Conservation (phyloP, 148 eudicot genomes). For the Persicaria maculosa region DNA sequence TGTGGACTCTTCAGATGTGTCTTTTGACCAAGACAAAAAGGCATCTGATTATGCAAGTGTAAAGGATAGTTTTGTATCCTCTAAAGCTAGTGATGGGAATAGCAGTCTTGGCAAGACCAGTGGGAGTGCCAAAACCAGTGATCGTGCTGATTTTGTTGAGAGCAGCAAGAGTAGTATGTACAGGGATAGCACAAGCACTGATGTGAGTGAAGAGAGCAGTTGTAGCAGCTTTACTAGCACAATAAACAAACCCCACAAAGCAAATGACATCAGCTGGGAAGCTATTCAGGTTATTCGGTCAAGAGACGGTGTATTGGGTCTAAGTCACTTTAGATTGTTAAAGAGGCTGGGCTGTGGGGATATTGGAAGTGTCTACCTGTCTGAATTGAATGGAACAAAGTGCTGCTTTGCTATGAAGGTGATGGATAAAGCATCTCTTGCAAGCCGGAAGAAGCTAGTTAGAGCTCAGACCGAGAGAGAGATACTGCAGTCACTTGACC, state of each 20-base stretch:
- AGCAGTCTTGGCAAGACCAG: conserved; percentile 57
- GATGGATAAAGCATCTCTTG: conserved; percentile 78
- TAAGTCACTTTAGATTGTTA: conserved; percentile 70
- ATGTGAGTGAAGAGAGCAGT: conserved; percentile 72
- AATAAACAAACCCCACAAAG: conserved; percentile 75
- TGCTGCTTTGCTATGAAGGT: conserved; percentile 92
- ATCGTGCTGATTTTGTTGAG: conserved; percentile 51
- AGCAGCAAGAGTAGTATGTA: conserved; percentile 72
- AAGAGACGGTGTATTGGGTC: conserved; percentile 61
- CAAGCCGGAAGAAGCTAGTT: conserved; percentile 73
- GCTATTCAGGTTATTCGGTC: conserved; percentile 73
- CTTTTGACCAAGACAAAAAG: conserved; percentile 40
- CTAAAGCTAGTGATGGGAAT: conserved; percentile 54
- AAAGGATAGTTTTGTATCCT: conserved; percentile 18
- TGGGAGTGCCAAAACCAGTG: conserved; percentile 67
- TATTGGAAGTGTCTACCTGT: conserved; percentile 86
- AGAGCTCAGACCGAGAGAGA: conserved; percentile 91
- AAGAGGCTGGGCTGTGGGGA: conserved; percentile 91
- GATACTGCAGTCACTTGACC: conserved; percentile 76
- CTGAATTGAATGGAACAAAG: conserved; percentile 81
- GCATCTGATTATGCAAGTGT: conserved; percentile 32
- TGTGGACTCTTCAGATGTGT: conserved; percentile 23
- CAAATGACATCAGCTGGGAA: conserved; percentile 83
- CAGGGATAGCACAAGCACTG: conserved; percentile 74
- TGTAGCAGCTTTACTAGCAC: conserved; percentile 84